Conservation (phyloP, 208 protist species). For the Naegleria gruberi region DNA sequence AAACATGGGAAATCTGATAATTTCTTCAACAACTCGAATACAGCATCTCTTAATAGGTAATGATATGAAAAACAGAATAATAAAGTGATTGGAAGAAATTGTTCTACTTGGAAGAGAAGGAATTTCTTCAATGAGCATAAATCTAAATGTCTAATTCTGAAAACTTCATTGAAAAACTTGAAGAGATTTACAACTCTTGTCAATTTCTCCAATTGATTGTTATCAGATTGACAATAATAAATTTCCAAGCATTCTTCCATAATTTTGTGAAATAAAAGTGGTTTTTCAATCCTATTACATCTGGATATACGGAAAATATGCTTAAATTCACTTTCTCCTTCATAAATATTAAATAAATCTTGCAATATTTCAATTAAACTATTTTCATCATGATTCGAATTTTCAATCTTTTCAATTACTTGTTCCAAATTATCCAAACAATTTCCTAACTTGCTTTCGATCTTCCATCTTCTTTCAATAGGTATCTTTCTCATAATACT, state of each 20-base stretch:
- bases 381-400: too few relatives aligned
- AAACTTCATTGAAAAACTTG: not conserved
- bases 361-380: too few relatives aligned
- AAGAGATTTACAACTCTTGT: not conserved
- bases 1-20: not conserved
- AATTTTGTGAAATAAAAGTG: not conserved
- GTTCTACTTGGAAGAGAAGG: not conserved
- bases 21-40: not conserved
- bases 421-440: too few relatives aligned
- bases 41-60: not conserved
- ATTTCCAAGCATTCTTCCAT: not conserved
- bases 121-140: not conserved
- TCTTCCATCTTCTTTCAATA: too few relatives aligned
- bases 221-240: not conserved
- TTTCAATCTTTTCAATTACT: too few relatives aligned
- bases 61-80: not conserved
- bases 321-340: too few relatives aligned
- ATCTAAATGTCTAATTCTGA: not conserved
- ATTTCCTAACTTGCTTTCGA: too few relatives aligned
- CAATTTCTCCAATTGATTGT: not conserved
- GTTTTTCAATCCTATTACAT: too few relatives aligned
- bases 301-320: too few relatives aligned
- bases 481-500: too few relatives aligned
- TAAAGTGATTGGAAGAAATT: not conserved
- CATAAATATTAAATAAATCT: too few relatives aligned